Evolutionary conservation across 2,329 filamentous ascomycete genomes (phyloP), one percentile per base, ranked within the genome.

Genomic region (Thielaviopsis euricoi): DNA sequence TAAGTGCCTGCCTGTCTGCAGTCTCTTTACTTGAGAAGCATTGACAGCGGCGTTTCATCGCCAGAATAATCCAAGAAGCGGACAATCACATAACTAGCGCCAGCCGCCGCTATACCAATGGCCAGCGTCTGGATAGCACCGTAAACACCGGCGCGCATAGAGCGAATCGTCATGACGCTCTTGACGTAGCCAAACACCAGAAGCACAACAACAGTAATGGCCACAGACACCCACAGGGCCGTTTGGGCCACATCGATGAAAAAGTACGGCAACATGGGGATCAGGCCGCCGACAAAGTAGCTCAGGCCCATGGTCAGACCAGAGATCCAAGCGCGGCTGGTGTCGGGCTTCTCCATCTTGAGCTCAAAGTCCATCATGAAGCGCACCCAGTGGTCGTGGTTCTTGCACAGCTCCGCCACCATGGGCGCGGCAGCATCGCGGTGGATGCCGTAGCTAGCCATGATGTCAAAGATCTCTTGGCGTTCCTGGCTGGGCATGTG

Each of bases 191-290:
- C 83, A 65, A 86, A 86, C 2, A 70, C 67, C 57, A 85, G 76
- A 50, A 86, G 67, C 1, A 81, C 77, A 7, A 81, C 65, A 13
- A 79, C 74, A 64, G 83, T 86, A 56, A 85, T 74, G 4, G 66
- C 74, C 25, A 84, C 74, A 23, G 80, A 83, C 60, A 80, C 77
- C 40, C 76, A 73, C 55, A 89, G 70, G 0, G 76, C 77, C n/a
- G 71, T 64, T 23, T 67, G 66, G 7, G 78, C 71, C 22, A 67
- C 66, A 15, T 63, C 60, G 66, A 78, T 71, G 62, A 84, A 73
- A 62, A 87, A 82, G 69, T 88, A 88, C 0, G 85, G 85, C 49
- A 85, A 69, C 64, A 87, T 75, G 15, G 85, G 84, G n/a, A 87
- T 76, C 57, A 87, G 72, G 0, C 85, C 85, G 21, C 85, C 85